phyloP scores from a whole-genome alignment of 352 stramenopile species.

The Pythium utonaiense region DNA sequence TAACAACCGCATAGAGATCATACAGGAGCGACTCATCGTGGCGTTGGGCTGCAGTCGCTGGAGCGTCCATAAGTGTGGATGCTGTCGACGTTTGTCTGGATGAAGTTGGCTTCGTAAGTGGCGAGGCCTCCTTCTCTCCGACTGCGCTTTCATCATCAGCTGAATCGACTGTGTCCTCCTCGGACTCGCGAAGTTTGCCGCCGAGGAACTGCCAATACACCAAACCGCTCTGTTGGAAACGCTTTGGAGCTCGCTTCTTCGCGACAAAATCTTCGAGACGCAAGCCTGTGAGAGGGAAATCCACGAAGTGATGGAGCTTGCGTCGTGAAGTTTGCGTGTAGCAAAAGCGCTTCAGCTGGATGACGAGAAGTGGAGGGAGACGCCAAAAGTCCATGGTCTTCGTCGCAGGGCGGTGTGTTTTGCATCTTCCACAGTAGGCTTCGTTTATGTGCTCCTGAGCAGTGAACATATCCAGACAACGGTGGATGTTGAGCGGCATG shows the following conservation, averaged over 20 bases:
- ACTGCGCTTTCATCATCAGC: neutral
- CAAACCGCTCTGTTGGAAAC: constrained; percentile 45
- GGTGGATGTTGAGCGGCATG: constrained; percentile 72
- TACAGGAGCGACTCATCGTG: constrained; percentile 80
- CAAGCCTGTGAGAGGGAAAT: constrained; percentile 93
- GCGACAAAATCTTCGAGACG: constrained; percentile 84
- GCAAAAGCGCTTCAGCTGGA: constrained; percentile 99
- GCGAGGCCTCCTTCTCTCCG: neutral
- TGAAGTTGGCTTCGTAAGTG: neutral
- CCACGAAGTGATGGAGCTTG: constrained; percentile 96
- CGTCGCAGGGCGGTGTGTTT: constrained; percentile 89
- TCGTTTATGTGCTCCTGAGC: constrained; percentile 77
- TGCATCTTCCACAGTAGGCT: constrained; percentile 77
- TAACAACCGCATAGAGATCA: constrained; percentile 97
- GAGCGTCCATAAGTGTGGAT: constrained; percentile 46
- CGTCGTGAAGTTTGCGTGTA: constrained; percentile 90
- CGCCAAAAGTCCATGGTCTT: constrained; percentile 98
- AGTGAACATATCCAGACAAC: constrained; percentile 87
- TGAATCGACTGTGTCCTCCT: neutral
- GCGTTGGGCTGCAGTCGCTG: constrained; percentile 51
- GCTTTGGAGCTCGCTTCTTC: constrained; percentile 42
- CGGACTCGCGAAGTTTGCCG: constrained; percentile 45
- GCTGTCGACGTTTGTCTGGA: constrained; percentile 1
- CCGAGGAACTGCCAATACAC: constrained; percentile 75
- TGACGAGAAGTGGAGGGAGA: constrained; percentile 96